Base-by-base conservation (phyloP, 805 yeast species). In the Kodamaea jinghongensis region DNA sequence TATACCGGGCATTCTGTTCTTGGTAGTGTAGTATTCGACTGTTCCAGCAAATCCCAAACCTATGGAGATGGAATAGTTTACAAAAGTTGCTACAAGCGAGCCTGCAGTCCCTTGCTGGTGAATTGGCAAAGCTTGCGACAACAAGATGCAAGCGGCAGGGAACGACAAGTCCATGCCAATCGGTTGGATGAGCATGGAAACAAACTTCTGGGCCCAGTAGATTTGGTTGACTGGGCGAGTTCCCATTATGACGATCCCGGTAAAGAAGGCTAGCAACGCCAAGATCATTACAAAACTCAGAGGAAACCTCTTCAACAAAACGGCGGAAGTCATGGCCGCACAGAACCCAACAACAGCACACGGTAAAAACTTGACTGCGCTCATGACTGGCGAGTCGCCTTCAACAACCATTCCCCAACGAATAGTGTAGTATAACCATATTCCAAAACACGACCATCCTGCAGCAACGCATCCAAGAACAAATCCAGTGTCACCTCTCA, bases 41-140 rank as follows among this genome's bases (percentile, higher is more conserved):
- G 65, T 52, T 1, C 67, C 67, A 2, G 67, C 65, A 20, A 63
- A 40, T 1, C 68, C 68, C 33, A 64, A 52, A 2, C 68, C 68
- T 17, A 63, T 52, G 16, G 66, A 55, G 23, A 64, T 46, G 26
- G 52, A 47, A 33, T 48, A 50, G 43, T 50, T 50, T 22, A 50
- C 50, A 34, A 50, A 45, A 6, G 54, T 50, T 3, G 47, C 38
- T 12, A 50, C 54, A 28, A 50, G 39, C 20, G 47, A 42, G 7
- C 52, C 51, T 1, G 54, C 54, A 12, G 47, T 41, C 2, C 54
- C 54, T 31, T 50, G 54, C 37, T 46, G 48, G 17, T 37, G 35
- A n/a, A 17, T 16, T 2, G 54, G 54, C 20, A 50, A 29, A 4
- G 48, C 39, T 9, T 39, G 26, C 4, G 43, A 41, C 16, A 50